phyloP scores from a whole-genome alignment of 2,329 filamentous ascomycete genomes.

The Septoria petroselini region DNA sequence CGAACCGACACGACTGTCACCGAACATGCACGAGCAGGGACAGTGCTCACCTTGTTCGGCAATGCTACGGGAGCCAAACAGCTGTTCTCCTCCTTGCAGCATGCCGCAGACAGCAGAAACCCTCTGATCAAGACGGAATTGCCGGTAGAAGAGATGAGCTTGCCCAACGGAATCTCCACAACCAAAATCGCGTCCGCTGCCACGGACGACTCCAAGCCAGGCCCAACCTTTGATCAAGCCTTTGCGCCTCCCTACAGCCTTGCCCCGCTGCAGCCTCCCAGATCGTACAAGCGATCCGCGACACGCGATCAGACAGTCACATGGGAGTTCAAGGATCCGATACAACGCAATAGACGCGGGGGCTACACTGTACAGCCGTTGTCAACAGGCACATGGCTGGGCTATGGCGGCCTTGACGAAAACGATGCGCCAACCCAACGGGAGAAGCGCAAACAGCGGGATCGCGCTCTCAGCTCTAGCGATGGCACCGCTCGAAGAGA shows the following conservation, averaged over 20 bases:
- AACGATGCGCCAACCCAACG: constrained; percentile 56
- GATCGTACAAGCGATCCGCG: constrained; percentile 66
- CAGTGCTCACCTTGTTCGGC: constrained; percentile 73
- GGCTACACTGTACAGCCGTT: constrained; percentile 66
- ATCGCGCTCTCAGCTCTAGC: constrained; percentile 66
- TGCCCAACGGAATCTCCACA: constrained; percentile 72
- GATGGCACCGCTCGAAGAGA: constrained; percentile 50
- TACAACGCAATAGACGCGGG: constrained; percentile 40
- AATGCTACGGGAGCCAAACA: constrained; percentile 71
- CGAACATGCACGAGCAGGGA: constrained; percentile 42
- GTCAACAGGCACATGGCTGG: constrained; percentile 63
- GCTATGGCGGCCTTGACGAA: constrained; percentile 50
- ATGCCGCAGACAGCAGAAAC: constrained; percentile 16
- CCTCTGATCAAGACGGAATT: constrained; percentile 35
- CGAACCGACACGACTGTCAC: constrained; percentile 16
- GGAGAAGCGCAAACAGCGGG: constrained; percentile 65
- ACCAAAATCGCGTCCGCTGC: constrained; percentile 62
- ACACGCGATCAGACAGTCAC: constrained; percentile 54
- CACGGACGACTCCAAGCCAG: constrained; percentile 45
- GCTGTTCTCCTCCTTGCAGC: constrained; percentile 79
- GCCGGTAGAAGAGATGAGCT: constrained; percentile 57
- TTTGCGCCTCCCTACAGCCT: constrained; percentile 67
- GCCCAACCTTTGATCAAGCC: constrained; percentile 67
- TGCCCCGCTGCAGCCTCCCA: constrained; percentile 63
- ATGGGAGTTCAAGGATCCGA: constrained; percentile 42